Conservation (phyloP, 1,284 basidiomycete genomes). For the Coniferiporia sulphurascens region DNA sequence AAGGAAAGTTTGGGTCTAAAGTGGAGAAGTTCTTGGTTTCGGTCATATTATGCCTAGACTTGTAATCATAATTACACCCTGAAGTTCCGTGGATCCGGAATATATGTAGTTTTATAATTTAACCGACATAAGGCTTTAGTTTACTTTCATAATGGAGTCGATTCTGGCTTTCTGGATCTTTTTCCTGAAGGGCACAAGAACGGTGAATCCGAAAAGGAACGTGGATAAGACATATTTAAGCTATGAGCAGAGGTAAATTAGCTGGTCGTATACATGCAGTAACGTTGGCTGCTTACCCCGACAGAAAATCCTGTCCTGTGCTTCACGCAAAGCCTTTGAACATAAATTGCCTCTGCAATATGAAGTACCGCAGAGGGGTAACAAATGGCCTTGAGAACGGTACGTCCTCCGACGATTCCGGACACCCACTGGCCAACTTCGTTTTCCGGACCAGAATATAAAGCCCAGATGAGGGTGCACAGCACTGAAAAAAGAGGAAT, state of each 20-base stretch:
- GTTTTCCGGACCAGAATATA: constrained; percentile 22
- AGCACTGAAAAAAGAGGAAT: constrained; percentile 30
- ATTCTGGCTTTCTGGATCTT: constrained; percentile 63
- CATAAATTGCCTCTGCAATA: constrained; percentile 49
- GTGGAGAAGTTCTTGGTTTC: not conserved
- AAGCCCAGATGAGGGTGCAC: constrained; percentile 39
- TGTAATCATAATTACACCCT: too few species aligned
- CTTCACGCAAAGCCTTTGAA: constrained; percentile 45
- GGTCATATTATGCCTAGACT: not conserved
- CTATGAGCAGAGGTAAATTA: constrained; percentile 30
- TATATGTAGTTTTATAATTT: not conserved
- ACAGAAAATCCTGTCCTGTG: constrained; percentile 49
- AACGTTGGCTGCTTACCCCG: constrained; percentile 42
- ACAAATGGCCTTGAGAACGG: constrained; percentile 30
- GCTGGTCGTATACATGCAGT: constrained; percentile 13
- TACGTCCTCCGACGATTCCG: constrained; percentile 17
- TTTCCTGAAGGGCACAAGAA: constrained; percentile 47
- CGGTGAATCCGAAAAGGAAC: constrained; percentile 47
- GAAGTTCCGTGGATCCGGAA: not conserved
- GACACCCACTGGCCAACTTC: constrained; percentile 8
- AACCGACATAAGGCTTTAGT: not conserved
- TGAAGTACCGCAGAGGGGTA: constrained; percentile 35
- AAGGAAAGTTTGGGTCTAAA: not conserved
- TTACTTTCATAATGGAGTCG: constrained; percentile 66
- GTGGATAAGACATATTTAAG: constrained; percentile 46